A percentile compares a stretch with the other conserved stretches of the same genome.
Evolutionary conservation across 495 filamentous ascomycete species (phyloP).

Genomic region (Cercophora newfieldiana): DNA sequence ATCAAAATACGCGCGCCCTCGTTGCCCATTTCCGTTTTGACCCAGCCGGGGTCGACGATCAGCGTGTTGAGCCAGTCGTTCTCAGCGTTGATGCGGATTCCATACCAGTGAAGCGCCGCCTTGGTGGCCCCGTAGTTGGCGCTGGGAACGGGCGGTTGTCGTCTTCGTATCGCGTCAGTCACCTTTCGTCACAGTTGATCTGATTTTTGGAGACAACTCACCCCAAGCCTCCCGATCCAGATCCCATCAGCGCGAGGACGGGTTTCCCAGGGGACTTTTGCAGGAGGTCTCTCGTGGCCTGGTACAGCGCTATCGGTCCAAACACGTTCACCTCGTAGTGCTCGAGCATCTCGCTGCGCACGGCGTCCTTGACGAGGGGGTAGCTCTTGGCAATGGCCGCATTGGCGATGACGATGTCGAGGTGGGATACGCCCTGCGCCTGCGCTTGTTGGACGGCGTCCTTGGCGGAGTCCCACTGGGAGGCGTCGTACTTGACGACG

Average conservation of each 20-base stretch:
- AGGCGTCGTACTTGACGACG: slow-evolving; percentile 31
- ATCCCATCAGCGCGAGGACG: slow-evolving; percentile 41
- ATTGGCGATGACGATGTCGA: slow-evolving; percentile 34
- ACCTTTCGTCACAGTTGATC: neutral
- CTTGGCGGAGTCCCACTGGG: slow-evolving; percentile 16
- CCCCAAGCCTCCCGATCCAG: slow-evolving; percentile 26
- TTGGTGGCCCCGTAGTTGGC: slow-evolving; percentile 46
- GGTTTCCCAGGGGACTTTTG: slow-evolving; percentile 31
- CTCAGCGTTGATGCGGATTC: slow-evolving; percentile 39
- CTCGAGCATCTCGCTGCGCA: slow-evolving; percentile 25
- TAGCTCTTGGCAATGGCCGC: slow-evolving; percentile 29
- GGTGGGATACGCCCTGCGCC: slow-evolving; percentile 25
- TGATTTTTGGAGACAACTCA: slow-evolving; percentile 13
- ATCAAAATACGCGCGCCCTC: slow-evolving; percentile 36
- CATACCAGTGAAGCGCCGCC: slow-evolving; percentile 41
- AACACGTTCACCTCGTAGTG: slow-evolving; percentile 31
- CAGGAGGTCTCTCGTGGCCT: slow-evolving; percentile 32
- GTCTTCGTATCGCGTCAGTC: neutral
- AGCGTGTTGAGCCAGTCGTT: slow-evolving; percentile 41
- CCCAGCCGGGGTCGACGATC: slow-evolving; percentile 39
- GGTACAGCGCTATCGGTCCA: slow-evolving; percentile 35
- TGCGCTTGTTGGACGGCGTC: slow-evolving; percentile 7
- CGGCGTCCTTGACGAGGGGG: slow-evolving; percentile 35
- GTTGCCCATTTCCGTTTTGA: slow-evolving; percentile 51
- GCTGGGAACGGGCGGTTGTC: slow-evolving; percentile 27